These are phyloP conservation scores for Prinsepia uniflora DNA, from an alignment of 306 rosid species.

Conservation along the genomic window DNA sequence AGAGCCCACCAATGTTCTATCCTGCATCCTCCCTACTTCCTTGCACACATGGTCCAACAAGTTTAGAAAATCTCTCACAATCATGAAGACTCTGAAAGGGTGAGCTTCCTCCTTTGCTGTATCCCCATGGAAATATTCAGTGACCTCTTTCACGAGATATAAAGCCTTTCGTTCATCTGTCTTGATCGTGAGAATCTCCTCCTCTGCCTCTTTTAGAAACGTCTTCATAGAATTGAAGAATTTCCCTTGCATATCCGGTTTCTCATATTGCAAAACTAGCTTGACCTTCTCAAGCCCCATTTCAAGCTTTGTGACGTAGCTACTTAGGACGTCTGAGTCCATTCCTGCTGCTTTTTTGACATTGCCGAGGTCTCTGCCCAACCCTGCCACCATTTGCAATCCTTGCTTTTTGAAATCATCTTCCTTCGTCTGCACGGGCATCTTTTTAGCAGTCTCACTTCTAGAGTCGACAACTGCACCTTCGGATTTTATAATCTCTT, in stretches of 20 bases:
- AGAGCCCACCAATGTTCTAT: conserved; percentile 71
- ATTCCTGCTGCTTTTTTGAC: conserved; percentile 93
- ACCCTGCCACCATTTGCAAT: conserved; percentile 78
- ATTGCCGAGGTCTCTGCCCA: conserved; percentile 76
- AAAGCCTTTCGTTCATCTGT: conserved; percentile 71
- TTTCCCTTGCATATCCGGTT: conserved; percentile 58
- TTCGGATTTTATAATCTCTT: conserved; percentile 94
- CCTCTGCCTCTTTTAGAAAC: conserved; percentile 80
- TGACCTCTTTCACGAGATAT: conserved; percentile 79
- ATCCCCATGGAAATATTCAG: conserved; percentile 88
- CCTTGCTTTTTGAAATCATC: conserved; percentile 86
- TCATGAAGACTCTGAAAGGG: conserved; percentile 90
- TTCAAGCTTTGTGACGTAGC: conserved; percentile 86
- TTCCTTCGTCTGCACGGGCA: conserved; percentile 46
- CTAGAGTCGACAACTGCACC: conserved; percentile 55
- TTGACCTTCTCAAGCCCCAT: conserved; percentile 87
- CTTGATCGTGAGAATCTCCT: conserved; percentile 62
- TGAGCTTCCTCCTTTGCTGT: conserved; percentile 90
- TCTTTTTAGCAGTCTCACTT: conserved; percentile 42
- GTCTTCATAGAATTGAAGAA: conserved; percentile 69
- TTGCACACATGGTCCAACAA: conserved; percentile 87
- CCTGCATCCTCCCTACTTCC: conserved; percentile 90
- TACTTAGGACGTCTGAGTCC: conserved; percentile 93
- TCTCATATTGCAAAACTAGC: conserved; percentile 65
- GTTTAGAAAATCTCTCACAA: conserved; percentile 83